Conservation (phyloP, 2,329 filamentous ascomycete species). For the Tolypocladium tropicale region DNA sequence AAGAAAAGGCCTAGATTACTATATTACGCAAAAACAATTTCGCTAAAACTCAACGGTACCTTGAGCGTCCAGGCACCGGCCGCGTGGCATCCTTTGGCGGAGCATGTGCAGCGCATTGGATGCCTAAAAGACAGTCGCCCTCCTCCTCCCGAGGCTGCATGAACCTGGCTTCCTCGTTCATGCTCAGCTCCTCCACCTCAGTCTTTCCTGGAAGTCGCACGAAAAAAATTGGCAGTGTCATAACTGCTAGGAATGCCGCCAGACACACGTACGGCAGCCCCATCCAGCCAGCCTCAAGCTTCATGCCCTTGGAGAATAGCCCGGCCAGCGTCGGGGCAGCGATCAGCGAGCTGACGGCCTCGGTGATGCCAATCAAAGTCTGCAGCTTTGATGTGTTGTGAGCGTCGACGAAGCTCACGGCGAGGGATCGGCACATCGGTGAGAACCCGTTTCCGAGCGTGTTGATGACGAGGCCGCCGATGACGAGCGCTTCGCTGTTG, state of each 20-base stretch:
- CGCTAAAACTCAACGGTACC: neutral
- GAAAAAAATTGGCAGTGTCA: conserved; percentile 1
- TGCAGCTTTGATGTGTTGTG: conserved; percentile 16
- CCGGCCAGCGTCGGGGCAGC: conserved; percentile 15
- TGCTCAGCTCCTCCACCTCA: neutral
- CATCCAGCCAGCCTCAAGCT: conserved; percentile 11
- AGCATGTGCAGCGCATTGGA: neutral
- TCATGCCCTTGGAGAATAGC: conserved; percentile 13
- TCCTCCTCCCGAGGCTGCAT: neutral
- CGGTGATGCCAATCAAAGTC: conserved; percentile 16
- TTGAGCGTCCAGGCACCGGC: neutral
- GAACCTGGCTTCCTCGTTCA: neutral
- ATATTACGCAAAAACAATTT: neutral
- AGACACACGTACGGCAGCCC: conserved; percentile 14
- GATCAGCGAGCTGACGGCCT: conserved; percentile 12
- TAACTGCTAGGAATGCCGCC: conserved; percentile 1
- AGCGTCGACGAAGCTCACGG: conserved; percentile 8
- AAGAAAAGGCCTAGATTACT: neutral
- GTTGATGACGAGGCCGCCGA: conserved; percentile 11
- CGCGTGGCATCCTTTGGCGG: neutral
- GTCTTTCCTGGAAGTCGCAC: neutral
- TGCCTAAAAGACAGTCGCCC: neutral
- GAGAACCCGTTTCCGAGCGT: conserved; percentile 10
- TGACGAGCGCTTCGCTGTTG: conserved; percentile 7
- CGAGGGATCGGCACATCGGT: conserved; percentile 11